phyloP scores from a whole-genome alignment of 441 rosid species.

The Breynia disticha region DNA sequence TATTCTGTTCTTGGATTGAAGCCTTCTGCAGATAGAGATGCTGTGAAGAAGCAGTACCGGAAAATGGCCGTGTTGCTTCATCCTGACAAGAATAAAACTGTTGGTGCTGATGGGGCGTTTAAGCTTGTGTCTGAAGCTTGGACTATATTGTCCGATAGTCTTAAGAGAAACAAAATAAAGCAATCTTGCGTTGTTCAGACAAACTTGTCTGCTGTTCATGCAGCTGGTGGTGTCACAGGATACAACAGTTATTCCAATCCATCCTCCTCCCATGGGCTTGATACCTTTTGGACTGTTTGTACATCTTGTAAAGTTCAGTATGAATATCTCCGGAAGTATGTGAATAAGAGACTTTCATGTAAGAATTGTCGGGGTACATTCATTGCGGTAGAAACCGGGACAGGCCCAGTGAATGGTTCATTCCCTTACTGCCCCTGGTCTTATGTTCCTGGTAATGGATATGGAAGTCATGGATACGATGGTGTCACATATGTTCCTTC shows the following conservation, averaged over 20 bases:
- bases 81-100: slow-evolving; percentile 87
- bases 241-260: slow-evolving; percentile 35
- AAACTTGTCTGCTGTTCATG: slow-evolving; percentile 39
- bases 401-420: slow-evolving; percentile 80
- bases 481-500: slow-evolving; percentile 63
- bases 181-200: slow-evolving; percentile 50
- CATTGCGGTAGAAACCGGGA: slow-evolving; percentile 87
- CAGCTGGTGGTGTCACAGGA: slow-evolving; percentile 41
- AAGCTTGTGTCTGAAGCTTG: slow-evolving; percentile 93
- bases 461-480: slow-evolving; percentile 67
- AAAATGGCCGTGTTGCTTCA: slow-evolving; percentile 91
- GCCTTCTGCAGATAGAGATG: slow-evolving; percentile 74
- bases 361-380: slow-evolving; percentile 97
- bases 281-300: slow-evolving; percentile 99
- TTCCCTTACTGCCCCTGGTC: slow-evolving; percentile 73
- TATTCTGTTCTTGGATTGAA: slow-evolving; percentile 82
- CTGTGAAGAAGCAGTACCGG: slow-evolving; percentile 83
- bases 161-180: slow-evolving; percentile 51
- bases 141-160: slow-evolving; percentile 61
- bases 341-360: slow-evolving; percentile 93
- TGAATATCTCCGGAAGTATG: slow-evolving; percentile 92
- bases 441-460: slow-evolving; percentile 52
- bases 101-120: slow-evolving; percentile 97
- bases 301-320: slow-evolving; percentile 98
- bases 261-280: slow-evolving; percentile 55